Conservation (phyloP, 2,329 filamentous ascomycete genomes). For the Trichophyton benhamiae region DNA sequence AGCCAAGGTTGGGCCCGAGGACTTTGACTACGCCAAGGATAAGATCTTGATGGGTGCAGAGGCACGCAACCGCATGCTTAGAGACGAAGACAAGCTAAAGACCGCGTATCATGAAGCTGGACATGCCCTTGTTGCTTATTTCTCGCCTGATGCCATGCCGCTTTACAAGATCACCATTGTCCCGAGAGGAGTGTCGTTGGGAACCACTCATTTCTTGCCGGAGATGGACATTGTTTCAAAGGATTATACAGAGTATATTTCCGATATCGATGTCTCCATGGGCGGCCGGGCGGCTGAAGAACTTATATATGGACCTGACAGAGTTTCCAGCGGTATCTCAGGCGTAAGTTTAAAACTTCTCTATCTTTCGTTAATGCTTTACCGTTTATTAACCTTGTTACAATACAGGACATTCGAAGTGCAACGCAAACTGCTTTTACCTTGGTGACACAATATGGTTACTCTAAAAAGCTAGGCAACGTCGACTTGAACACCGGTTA, state of each 20-base stretch:
- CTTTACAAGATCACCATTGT: constrained; percentile 98
- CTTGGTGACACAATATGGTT: constrained; percentile 82
- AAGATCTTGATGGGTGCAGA: constrained; percentile 96
- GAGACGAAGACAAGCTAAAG: constrained; percentile 84
- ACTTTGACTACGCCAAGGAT: constrained; percentile 97
- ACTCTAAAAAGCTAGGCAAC: constrained; percentile 77
- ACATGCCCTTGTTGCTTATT: constrained; percentile 80
- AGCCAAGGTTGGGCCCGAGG: constrained; percentile 58
- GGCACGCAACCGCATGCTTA: constrained; percentile 76
- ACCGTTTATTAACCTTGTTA: constrained; percentile 31
- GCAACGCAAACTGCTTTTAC: constrained; percentile 73
- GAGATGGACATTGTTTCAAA: constrained; percentile 87
- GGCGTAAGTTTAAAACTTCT: constrained; percentile 41
- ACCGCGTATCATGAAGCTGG: constrained; percentile 96
- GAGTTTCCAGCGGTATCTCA: constrained; percentile 79
- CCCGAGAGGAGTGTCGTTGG: constrained; percentile 73
- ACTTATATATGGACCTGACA: constrained; percentile 79
- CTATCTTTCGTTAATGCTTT: neutral
- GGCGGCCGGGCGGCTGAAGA: constrained; percentile 84
- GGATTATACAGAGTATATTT: constrained; percentile 72
- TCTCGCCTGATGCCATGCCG: constrained; percentile 60
- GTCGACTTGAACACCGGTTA: constrained; percentile 79
- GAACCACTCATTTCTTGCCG: constrained; percentile 75
- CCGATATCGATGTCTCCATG: constrained; percentile 66
- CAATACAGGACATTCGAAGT: constrained; percentile 58